A percentile compares a stretch with the other conserved stretches of the same genome.
Conservation (phyloP, 345 rosid genomes). For the Salix viminalis region DNA sequence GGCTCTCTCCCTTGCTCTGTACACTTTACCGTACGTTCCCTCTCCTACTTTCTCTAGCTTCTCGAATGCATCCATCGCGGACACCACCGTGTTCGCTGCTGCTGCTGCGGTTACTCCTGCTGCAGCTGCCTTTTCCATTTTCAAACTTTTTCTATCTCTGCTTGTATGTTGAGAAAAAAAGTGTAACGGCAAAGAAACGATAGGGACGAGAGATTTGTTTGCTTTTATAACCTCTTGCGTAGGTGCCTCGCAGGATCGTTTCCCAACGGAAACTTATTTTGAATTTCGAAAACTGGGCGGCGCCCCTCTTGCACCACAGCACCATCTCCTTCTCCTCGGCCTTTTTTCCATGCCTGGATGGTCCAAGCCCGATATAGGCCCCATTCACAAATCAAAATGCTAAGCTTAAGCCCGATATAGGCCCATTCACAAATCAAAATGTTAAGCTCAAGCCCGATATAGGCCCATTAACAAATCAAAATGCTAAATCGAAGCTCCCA, state of each 20-base stretch:
- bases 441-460: no score
- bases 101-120: background rate
- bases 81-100: constrained; percentile 8
- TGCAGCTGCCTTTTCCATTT: constrained; percentile 4
- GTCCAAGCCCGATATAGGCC: no score
- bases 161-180: background rate
- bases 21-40: constrained; percentile 95
- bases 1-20: constrained; percentile 91
- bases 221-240: background rate
- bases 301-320: no score
- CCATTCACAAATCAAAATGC: no score
- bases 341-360: no score
- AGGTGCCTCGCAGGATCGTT: background rate
- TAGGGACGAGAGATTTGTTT: background rate
- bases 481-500: background rate
- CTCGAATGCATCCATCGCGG: constrained; percentile 89
- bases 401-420: no score
- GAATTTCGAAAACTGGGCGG: constrained; percentile 3
- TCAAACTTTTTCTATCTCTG: background rate
- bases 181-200: background rate
- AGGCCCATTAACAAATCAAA: no score
- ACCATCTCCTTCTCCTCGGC: no score
- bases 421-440: no score
- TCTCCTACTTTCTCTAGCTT: constrained; percentile 99
- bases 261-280: constrained; percentile 2